Conservation (phyloP, 2,329 filamentous ascomycete species). For the Exserohilum rostratum region DNA sequence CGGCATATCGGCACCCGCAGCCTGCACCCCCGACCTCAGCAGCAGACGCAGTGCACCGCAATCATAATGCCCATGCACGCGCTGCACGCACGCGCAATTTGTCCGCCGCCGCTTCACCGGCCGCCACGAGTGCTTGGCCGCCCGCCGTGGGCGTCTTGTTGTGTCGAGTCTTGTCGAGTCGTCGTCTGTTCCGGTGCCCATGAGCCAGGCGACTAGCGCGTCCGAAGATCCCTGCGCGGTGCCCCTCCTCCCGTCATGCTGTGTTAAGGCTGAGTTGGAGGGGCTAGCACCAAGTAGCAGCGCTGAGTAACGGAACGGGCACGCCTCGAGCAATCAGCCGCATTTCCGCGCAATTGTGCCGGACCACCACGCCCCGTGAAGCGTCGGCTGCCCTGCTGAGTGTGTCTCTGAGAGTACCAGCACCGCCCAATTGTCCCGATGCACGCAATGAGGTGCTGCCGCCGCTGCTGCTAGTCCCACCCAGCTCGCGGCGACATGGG, state of each 20-base stretch:
- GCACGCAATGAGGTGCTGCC: too few species aligned
- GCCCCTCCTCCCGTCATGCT: conserved; percentile 25
- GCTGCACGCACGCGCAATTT: not conserved
- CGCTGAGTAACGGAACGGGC: not conserved
- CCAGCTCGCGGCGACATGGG: too few species aligned
- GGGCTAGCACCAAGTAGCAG: conserved; percentile 14
- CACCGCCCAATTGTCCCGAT: too few species aligned
- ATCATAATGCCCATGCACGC: too few species aligned
- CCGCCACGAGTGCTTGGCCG: too few species aligned
- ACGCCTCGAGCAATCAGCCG: conserved; percentile 6
- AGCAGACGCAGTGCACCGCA: too few species aligned
- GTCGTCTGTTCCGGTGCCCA: not conserved
- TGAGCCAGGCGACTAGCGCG: conserved; percentile 12
- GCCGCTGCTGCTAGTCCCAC: too few species aligned
- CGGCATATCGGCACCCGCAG: conserved; percentile 9
- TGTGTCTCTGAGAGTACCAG: too few species aligned
- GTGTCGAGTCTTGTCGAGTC: not conserved
- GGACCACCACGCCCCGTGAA: too few species aligned
- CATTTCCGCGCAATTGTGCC: conserved; percentile 12
- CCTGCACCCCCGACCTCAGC: too few species aligned
- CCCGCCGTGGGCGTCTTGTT: not conserved
- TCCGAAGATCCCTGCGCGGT: conserved; percentile 15
- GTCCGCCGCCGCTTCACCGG: not conserved
- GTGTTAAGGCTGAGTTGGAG: conserved; percentile 26
- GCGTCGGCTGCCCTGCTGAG: too few species aligned